Base-by-base conservation (phyloP, 2,329 filamentous ascomycete species). In the Fusarium sp. region DNA sequence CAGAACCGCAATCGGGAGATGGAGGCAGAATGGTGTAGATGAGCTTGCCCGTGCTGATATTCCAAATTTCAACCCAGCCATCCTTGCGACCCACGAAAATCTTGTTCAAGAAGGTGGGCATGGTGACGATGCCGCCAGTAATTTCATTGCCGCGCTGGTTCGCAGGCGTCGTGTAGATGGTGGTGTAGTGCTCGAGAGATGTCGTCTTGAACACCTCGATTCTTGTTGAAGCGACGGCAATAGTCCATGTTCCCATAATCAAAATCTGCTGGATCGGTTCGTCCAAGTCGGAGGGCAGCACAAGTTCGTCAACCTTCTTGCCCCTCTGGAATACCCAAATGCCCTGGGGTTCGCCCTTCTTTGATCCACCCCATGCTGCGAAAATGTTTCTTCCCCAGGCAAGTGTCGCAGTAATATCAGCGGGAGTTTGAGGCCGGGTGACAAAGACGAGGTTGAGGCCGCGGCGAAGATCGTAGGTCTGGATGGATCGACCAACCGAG, bases 71-170 rank as follows among this genome's bases (percentile, higher is more conserved):
- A 10, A 98, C 92, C 82, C 92, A 93, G 8, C 97, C 97, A 81
- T 99, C 95, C 72, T 90, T 90, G 78, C 95, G 92, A 11, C 95
- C 97, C 4, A 95, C 93, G 74, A 98, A 95, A 52, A 99, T 90
- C 84, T 99, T 99, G 87, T 99, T 99, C 70, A 99, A 84, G 82
- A 95, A 97, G 0, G 97, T 98, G 2, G 96, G 95, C 92, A 98
- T 95, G 78, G 90, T 97, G 80, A 91, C 93, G 76, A 98, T 89
- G 59, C 92, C 91, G 27, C 94, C 94, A 0, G 93, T 95, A 66
- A 98, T 90, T 74, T 92, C 86, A 75, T 91, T 92, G 65, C 90
- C 89, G 22, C 88, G 88, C 35, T 90, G 86, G 71, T 85, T 85
- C 2, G 87, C 84, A 1, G 89, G 85, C 69, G 89, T 87, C 6